A percentile compares a stretch with the other conserved stretches of the same genome.
These are phyloP conservation scores for Fusarium solani-melongenae DNA, from an alignment of 2,329 filamentous ascomycete species.

Conservation along the genomic window DNA sequence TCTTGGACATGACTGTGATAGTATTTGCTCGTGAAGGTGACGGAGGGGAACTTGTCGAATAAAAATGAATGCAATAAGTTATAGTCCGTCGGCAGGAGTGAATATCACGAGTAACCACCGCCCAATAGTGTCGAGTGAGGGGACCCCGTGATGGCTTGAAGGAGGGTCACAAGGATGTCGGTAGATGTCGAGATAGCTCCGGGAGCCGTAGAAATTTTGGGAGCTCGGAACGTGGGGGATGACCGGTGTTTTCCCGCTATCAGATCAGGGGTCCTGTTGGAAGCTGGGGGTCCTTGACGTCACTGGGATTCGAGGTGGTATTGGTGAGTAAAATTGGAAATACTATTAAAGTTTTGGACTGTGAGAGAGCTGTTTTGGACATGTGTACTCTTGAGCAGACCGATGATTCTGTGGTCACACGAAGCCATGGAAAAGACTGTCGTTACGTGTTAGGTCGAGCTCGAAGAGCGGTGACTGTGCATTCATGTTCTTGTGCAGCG, in stretches of 20 bases:
- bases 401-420: background rate
- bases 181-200: conserved; percentile 12
- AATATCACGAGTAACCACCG: conserved; percentile 20
- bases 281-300: conserved; percentile 19
- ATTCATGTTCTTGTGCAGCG: background rate
- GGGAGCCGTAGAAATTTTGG: conserved; percentile 26
- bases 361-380: background rate
- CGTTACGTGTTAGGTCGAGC: background rate
- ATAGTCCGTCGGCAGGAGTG: background rate
- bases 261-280: conserved; percentile 27
- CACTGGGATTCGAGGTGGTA: conserved; percentile 4
- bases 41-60: background rate
- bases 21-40: background rate
- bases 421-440: background rate
- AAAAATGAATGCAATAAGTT: background rate
- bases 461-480: background rate
- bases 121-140: conserved; percentile 28
- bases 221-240: conserved; percentile 36
- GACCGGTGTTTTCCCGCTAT: conserved; percentile 34
- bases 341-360: background rate
- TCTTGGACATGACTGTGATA: conserved; percentile 75
- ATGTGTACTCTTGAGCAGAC: background rate
- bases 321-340: background rate
- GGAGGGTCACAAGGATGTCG: conserved; percentile 24
- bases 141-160: conserved; percentile 29